phyloP scores from a whole-genome alignment of 2,329 filamentous ascomycete genomes.

The Beauveria asiatica region DNA sequence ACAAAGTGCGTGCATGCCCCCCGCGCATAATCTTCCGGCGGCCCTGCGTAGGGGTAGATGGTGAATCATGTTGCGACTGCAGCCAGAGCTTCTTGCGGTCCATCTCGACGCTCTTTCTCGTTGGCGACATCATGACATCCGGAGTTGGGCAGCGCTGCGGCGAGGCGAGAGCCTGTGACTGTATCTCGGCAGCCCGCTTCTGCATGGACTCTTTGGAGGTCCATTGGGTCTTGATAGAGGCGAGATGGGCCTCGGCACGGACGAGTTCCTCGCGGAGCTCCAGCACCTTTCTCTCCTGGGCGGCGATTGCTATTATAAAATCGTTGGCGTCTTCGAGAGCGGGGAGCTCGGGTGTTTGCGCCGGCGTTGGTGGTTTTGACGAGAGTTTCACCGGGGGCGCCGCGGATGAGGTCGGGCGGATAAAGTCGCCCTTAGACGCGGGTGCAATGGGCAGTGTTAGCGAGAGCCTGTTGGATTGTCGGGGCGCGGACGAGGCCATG shows the following conservation, averaged over 20 bases:
- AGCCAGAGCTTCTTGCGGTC: conserved; percentile 66
- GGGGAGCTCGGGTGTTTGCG: conserved; percentile 32
- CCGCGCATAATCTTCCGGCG: conserved; percentile 60
- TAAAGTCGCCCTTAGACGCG: conserved; percentile 39
- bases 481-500: conserved; percentile 39
- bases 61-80: conserved; percentile 30
- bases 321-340: conserved; percentile 50
- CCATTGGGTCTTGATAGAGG: conserved; percentile 75
- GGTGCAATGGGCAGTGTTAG: conserved; percentile 53
- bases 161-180: conserved; percentile 40
- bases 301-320: conserved; percentile 82
- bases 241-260: conserved; percentile 70
- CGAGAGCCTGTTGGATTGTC: conserved; percentile 50
- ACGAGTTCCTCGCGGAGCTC: conserved; percentile 86
- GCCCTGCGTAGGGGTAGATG: conserved; percentile 30
- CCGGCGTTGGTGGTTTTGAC: conserved; percentile 43
- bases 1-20: conserved; percentile 58
- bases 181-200: conserved; percentile 60
- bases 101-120: conserved; percentile 48
- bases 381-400: conserved; percentile 15
- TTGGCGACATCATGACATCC: conserved; percentile 24
- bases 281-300: conserved; percentile 82
- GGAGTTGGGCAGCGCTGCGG: conserved; percentile 15
- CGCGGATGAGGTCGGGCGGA: conserved; percentile 39
- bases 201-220: conserved; percentile 65